Percentiles rank a stretch among this genome's conserved stretches.
Conservation (phyloP, 805 yeast species). For the Jamesozyma spencerorum region DNA sequence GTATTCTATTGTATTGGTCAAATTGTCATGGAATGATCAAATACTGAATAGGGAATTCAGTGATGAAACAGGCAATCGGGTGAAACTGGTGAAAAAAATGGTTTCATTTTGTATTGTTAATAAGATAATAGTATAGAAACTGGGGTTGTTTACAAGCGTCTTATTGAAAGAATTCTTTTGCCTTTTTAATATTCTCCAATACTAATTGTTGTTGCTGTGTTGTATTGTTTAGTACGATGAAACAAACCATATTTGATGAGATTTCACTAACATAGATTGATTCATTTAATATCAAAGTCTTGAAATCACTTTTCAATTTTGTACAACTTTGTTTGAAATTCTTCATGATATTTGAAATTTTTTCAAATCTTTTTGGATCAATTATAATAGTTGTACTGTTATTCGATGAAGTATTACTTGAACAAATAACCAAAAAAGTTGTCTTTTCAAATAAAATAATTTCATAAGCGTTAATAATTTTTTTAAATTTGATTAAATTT, state of each 20-base stretch:
- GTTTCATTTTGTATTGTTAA: no score
- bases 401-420: slow-evolving; percentile 21
- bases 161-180: slow-evolving; percentile 43
- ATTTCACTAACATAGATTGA: slow-evolving; percentile 43
- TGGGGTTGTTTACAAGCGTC: no score
- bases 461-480: slow-evolving; percentile 74
- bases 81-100: no score
- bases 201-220: slow-evolving; percentile 33
- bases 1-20: no score
- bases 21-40: no score
- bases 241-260: slow-evolving; percentile 52
- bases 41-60: no score
- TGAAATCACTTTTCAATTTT: slow-evolving; percentile 77
- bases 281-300: slow-evolving; percentile 61
- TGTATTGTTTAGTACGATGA: slow-evolving; percentile 44
- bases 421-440: slow-evolving; percentile 61
- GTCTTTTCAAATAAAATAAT: slow-evolving; percentile 88
- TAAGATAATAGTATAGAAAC: no score
- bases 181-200: slow-evolving; percentile 49
- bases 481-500: slow-evolving; percentile 63
- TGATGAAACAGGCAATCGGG: no score
- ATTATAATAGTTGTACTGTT: slow-evolving; percentile 25
- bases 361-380: slow-evolving; percentile 91
- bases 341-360: slow-evolving; percentile 86
- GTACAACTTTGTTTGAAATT: slow-evolving; percentile 89